These are phyloP conservation scores for Kernera saxatilis DNA, from an alignment of 345 rosid genomes.

Conservation along the genomic window DNA sequence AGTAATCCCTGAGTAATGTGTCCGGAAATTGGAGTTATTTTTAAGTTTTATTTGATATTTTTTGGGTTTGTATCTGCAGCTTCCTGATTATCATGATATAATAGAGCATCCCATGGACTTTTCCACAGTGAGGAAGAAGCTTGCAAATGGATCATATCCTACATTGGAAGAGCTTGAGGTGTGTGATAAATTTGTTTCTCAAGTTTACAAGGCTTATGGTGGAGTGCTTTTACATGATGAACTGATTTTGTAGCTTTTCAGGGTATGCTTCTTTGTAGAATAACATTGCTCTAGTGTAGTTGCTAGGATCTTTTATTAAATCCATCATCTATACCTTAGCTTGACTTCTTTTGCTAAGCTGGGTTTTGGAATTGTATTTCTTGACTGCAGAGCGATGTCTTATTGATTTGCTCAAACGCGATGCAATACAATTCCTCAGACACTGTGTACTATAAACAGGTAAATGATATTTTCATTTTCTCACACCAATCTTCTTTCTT, in stretches of 20 bases:
- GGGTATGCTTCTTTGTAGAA: not conserved
- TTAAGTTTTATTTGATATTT: not conserved
- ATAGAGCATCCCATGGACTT: slow-evolving; percentile 88
- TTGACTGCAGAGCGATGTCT: slow-evolving; percentile 64
- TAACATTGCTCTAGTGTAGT: not conserved
- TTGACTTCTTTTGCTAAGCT: slow-evolving; percentile 40
- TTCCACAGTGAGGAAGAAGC: slow-evolving; percentile 72
- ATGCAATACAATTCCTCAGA: slow-evolving; percentile 78
- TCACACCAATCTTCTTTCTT: not conserved
- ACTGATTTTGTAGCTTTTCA: slow-evolving; percentile 4
- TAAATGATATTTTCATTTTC: slow-evolving; percentile 17
- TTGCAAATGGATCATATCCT: slow-evolving; percentile 60
- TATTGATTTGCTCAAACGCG: slow-evolving; percentile 78
- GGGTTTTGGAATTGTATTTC: slow-evolving; percentile 25
- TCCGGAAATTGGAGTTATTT: not conserved
- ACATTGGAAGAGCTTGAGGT: slow-evolving; percentile 75
- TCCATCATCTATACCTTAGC: not conserved
- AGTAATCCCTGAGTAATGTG: not conserved
- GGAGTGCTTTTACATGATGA: not conserved
- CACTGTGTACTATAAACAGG: slow-evolving; percentile 76
- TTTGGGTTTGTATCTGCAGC: slow-evolving; percentile 38
- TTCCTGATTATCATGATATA: slow-evolving; percentile 80
- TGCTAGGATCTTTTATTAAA: not conserved
- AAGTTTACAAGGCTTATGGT: not conserved
- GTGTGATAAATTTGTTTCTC: slow-evolving; percentile 16